Evolutionary conservation across 495 filamentous ascomycete species (phyloP), one percentile per base, ranked within the genome.

Genomic region (Trichoderma reesei): DNA sequence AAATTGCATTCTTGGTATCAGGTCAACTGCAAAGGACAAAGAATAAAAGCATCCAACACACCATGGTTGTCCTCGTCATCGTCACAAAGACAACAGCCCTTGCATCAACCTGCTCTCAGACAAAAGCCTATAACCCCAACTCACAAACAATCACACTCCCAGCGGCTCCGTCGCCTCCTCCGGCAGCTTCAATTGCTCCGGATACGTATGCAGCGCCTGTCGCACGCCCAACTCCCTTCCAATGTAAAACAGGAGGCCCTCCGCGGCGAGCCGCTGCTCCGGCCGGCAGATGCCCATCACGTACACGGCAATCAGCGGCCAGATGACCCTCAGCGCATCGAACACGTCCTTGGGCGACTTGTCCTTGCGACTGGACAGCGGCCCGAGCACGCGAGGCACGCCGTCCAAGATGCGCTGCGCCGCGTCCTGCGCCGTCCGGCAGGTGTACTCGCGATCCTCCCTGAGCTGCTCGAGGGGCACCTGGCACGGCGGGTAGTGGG

Each of bases 311-410:
- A 41, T 61, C 2, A 61, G 59, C 3, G 59, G 59, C 59, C 59
- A 61, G n/a, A 61, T 26, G 1, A 39, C 33, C 34, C 39, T 10
- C 16, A 61, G 10, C 8, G 59, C 59, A 41, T 61, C 59, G 6
- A 61, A 61, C 2, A 61, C 18, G 2, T 11, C n/a, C 33, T 61
- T 61, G 10, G 59, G 59, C n/a, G 59, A 61, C 34, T 61, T 61
- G 1, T 61, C 59, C 0, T 39, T n/a, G 2, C 59, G 16, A 4
- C 16, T 38, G 34, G 59, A 13, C 1, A 39, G 34, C 10, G 59
- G 34, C 16, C 39, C 59, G 16, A 61, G 34, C 1, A 61, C 36
- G 11, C 36, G 59, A 0, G 59, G 39, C 14, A 34, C 59, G 14
- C 7, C 16, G 16, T 38, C 34, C 3, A 61, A 2, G 14, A 61